These are phyloP conservation scores for Fusarium zealandicum DNA, from an alignment of 2,329 filamentous ascomycete species.

Conservation along the genomic window DNA sequence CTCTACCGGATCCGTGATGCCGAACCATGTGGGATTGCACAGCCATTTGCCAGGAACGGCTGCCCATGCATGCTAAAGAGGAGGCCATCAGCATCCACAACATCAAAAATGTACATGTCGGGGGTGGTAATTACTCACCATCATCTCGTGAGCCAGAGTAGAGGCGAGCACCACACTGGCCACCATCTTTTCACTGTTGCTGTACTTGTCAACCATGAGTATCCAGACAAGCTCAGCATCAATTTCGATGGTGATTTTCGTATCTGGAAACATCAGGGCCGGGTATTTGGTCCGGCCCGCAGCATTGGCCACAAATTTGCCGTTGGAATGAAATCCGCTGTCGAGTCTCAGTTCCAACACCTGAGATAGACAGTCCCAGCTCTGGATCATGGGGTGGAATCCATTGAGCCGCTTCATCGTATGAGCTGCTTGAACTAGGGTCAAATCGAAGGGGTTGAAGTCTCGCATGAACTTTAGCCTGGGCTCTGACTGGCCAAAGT, in stretches of 20 bases:
- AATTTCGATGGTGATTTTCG: conserved; percentile 12
- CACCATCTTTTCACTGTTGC: conserved; percentile 39
- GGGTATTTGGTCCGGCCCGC: background rate
- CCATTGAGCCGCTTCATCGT: background rate
- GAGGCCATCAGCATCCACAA: background rate
- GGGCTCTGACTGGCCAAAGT: background rate
- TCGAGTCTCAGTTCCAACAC: conserved; percentile 12
- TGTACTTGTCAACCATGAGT: conserved; percentile 34
- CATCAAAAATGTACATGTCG: background rate
- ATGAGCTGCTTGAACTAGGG: conserved; percentile 6
- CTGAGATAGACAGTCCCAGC: conserved; percentile 2
- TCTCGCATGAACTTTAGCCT: conserved; percentile 12
- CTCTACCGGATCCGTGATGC: conserved; percentile 12
- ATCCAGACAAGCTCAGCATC: conserved; percentile 37
- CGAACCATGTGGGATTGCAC: conserved; percentile 17
- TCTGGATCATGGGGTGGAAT: conserved; percentile 4
- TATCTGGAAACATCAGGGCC: background rate
- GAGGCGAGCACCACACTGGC: conserved; percentile 29
- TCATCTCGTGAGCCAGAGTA: conserved; percentile 41
- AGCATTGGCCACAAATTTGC: background rate
- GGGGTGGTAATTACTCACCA: conserved; percentile 35
- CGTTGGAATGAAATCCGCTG: conserved; percentile 17
- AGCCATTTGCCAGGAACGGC: conserved; percentile 24
- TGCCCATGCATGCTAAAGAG: conserved; percentile 31
- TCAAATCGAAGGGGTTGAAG: conserved; percentile 1